Percentiles rank a stretch among this genome's conserved stretches.
These are phyloP conservation scores for Globisporangium apiculatum DNA, from an alignment of 352 stramenopile genomes.

Conservation along the genomic window DNA sequence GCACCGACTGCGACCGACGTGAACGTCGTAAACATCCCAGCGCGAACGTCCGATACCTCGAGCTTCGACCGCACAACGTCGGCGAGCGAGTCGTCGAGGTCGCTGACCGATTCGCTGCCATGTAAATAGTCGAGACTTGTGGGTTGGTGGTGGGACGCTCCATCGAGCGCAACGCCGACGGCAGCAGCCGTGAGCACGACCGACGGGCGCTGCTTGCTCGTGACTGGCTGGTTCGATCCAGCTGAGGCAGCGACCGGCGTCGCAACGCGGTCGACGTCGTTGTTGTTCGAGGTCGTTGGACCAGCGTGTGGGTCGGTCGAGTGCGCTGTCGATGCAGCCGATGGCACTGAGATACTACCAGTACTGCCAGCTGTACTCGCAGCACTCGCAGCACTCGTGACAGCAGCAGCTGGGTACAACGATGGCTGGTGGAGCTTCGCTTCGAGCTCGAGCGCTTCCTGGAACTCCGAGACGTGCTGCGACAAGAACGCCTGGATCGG, in stretches of 20 bases:
- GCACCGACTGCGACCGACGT: constrained; percentile 46
- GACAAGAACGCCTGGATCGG: constrained; percentile 82
- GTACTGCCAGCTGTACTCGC: not conserved
- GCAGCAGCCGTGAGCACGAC: constrained; percentile 41
- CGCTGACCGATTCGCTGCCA: constrained; percentile 17
- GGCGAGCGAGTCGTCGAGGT: constrained; percentile 53
- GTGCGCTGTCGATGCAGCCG: constrained; percentile 9
- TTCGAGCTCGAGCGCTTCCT: constrained; percentile 79
- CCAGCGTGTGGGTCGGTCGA: not conserved
- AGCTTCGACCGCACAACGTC: constrained; percentile 59
- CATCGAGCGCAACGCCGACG: constrained; percentile 43
- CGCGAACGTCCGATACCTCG: constrained; percentile 46
- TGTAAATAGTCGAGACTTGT: constrained; percentile 27
- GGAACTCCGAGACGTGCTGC: constrained; percentile 81
- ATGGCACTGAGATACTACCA: not conserved
- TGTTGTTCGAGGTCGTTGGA: not conserved
- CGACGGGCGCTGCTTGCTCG: constrained; percentile 40
- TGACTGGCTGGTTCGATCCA: constrained; percentile 20
- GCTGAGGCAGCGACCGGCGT: constrained; percentile 33
- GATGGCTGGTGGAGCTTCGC: constrained; percentile 84
- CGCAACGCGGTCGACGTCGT: constrained; percentile 30
- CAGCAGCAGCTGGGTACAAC: constrained; percentile 30
- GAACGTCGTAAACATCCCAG: constrained; percentile 71
- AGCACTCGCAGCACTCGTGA: not conserved
- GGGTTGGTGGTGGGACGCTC: constrained; percentile 21